Conservation (phyloP, 2,329 filamentous ascomycete genomes). For the Venturia aucupariae region DNA sequence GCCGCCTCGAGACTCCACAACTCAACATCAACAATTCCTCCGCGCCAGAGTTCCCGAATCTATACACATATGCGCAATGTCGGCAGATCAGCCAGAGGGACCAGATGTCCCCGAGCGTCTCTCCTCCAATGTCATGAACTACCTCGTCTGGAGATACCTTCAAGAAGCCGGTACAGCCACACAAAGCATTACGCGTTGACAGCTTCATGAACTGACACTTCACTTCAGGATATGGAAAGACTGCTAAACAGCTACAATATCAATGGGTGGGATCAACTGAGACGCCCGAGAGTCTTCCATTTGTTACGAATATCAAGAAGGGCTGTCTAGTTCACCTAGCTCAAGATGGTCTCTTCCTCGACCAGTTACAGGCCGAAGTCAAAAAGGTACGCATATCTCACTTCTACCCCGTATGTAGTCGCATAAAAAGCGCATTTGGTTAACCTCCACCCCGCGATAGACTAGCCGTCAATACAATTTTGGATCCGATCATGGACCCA, state of each 20-base stretch:
- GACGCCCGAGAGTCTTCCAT: constrained; percentile 52
- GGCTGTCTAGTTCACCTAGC: constrained; percentile 53
- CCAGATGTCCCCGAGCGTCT: constrained; percentile 1
- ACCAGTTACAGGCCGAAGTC: constrained; percentile 32
- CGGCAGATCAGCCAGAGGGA: constrained; percentile 16
- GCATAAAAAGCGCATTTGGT: constrained; percentile 7
- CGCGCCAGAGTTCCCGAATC: neutral
- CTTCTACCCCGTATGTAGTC: neutral
- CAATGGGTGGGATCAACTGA: constrained; percentile 44
- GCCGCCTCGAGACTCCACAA: neutral
- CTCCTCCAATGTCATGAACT: constrained; percentile 14
- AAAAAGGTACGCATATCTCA: constrained; percentile 22
- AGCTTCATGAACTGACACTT: constrained; percentile 20
- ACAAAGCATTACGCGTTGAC: constrained; percentile 25
- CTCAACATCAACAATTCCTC: constrained; percentile 7
- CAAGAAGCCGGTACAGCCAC: constrained; percentile 39
- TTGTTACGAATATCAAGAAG: constrained; percentile 49
- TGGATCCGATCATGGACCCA: constrained; percentile 30
- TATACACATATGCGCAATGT: constrained; percentile 25
- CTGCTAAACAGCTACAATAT: constrained; percentile 50
- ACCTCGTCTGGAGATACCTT: constrained; percentile 15
- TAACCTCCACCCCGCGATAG: constrained; percentile 7
- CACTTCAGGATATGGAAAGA: constrained; percentile 45
- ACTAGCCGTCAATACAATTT: constrained; percentile 27
- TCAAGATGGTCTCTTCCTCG: constrained; percentile 50